A percentile compares a stretch with the other conserved stretches of the same genome.
Conservation (phyloP, 2,329 filamentous ascomycete species). For the Verticillium zaregamsianum region DNA sequence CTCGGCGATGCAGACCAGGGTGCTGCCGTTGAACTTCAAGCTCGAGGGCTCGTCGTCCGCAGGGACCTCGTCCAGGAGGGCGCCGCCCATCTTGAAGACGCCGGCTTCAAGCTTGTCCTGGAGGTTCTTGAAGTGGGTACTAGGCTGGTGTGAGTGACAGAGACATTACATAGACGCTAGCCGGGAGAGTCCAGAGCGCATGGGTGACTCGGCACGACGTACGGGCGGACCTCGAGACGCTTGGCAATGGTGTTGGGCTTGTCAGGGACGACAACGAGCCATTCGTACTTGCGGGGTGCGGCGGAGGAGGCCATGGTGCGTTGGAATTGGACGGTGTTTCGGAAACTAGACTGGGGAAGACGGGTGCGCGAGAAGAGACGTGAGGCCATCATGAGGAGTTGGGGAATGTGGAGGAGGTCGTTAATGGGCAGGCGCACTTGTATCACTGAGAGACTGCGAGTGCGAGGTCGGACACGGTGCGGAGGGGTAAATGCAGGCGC, state of each 20-base stretch:
- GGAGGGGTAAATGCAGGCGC: background rate
- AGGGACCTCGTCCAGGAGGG: constrained; percentile 62
- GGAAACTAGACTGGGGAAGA: background rate
- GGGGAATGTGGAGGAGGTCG: background rate
- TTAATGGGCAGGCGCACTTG: background rate
- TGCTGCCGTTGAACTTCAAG: constrained; percentile 70
- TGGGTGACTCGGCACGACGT: constrained; percentile 21
- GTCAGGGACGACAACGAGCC: constrained; percentile 66
- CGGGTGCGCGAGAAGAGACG: background rate
- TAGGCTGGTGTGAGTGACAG: constrained; percentile 9
- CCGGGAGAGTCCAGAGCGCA: background rate
- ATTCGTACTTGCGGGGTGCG: constrained; percentile 48
- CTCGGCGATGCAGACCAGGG: constrained; percentile 62
- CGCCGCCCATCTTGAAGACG: constrained; percentile 62
- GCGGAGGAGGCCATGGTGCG: constrained; percentile 23
- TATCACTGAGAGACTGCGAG: background rate
- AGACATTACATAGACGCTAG: background rate
- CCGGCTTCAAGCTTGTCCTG: constrained; percentile 49
- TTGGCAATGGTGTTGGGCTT: constrained; percentile 56
- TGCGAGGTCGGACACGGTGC: background rate
- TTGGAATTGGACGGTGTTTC: background rate
- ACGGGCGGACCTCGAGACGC: constrained; percentile 58
- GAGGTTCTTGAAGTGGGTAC: constrained; percentile 53
- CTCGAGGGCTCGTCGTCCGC: constrained; percentile 52
- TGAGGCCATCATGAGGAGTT: background rate